These are phyloP conservation scores for Phytophthora palmivora DNA, from an alignment of 352 stramenopile genomes.

Conservation along the genomic window DNA sequence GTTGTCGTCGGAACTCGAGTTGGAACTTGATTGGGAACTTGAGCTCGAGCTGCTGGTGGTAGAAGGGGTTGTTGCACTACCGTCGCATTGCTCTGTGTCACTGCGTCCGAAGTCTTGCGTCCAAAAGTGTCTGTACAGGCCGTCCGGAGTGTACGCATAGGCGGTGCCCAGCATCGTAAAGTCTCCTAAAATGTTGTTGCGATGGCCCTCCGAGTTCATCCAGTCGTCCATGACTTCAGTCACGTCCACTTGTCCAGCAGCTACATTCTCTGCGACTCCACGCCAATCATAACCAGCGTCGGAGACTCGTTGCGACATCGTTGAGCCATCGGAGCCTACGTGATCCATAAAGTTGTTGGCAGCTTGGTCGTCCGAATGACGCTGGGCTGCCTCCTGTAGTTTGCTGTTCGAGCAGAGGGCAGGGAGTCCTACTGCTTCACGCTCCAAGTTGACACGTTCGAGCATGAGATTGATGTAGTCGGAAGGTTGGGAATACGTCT, in stretches of 20 bases:
- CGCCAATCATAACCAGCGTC: constrained; percentile 55
- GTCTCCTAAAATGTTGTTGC: constrained; percentile 47
- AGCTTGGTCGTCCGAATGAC: constrained; percentile 52
- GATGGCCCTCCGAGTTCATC: constrained; percentile 51
- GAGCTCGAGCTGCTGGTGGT: background rate
- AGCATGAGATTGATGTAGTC: constrained; percentile 45
- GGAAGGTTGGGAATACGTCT: constrained; percentile 28
- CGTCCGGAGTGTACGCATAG: constrained; percentile 39
- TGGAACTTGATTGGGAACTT: constrained; percentile 5
- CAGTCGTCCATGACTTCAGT: constrained; percentile 45
- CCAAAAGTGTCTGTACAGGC: constrained; percentile 56
- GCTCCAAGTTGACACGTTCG: constrained; percentile 55
- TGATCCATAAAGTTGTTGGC: constrained; percentile 59
- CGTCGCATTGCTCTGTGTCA: constrained; percentile 41
- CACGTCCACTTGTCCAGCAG: constrained; percentile 44
- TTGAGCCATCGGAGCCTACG: constrained; percentile 47
- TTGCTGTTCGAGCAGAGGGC: constrained; percentile 52
- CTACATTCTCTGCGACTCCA: constrained; percentile 52
- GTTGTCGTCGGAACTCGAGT: constrained; percentile 10
- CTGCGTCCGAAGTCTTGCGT: constrained; percentile 64
- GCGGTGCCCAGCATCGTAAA: constrained; percentile 53
- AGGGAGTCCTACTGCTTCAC: constrained; percentile 36
- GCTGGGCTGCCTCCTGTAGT: constrained; percentile 25
- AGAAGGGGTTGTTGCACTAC: constrained; percentile 1
- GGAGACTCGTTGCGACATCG: constrained; percentile 43